A percentile compares a stretch with the other conserved stretches of the same genome.
Evolutionary conservation across 495 filamentous ascomycete species (phyloP).

Genomic region (Aspergillus asperescens): DNA sequence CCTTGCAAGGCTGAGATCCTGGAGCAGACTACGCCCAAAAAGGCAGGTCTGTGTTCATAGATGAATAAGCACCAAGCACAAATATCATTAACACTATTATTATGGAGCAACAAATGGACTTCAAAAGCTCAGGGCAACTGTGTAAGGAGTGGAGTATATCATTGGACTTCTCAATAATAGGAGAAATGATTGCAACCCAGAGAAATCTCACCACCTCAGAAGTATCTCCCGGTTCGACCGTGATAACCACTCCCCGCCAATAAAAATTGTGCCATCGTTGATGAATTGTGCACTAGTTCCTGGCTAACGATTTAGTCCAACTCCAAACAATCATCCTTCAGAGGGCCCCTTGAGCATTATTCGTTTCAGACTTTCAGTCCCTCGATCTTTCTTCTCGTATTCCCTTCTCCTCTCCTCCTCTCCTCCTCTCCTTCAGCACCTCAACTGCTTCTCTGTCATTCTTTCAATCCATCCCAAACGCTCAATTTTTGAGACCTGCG

Average conservation of each 20-base stretch:
- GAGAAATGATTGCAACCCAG: not conserved
- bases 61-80: too few species aligned
- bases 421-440: not conserved
- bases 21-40: not conserved
- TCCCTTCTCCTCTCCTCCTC: not conserved
- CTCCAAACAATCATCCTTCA: not conserved
- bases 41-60: not conserved
- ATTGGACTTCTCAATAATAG: too few species aligned
- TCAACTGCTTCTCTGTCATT: not conserved
- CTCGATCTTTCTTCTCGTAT: not conserved
- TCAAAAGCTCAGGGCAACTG: too few species aligned
- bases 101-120: too few species aligned
- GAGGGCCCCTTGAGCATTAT: not conserved
- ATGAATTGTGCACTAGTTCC: not conserved
- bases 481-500: not conserved
- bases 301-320: not conserved
- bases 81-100: too few species aligned
- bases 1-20: not conserved
- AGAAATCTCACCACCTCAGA: not conserved
- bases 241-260: constrained; percentile 4
- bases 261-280: not conserved
- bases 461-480: not conserved
- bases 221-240: not conserved
- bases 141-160: too few species aligned
- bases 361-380: not conserved